phyloP scores from a whole-genome alignment of 164 flowering plant genomes.

The Aristolochia californica region DNA sequence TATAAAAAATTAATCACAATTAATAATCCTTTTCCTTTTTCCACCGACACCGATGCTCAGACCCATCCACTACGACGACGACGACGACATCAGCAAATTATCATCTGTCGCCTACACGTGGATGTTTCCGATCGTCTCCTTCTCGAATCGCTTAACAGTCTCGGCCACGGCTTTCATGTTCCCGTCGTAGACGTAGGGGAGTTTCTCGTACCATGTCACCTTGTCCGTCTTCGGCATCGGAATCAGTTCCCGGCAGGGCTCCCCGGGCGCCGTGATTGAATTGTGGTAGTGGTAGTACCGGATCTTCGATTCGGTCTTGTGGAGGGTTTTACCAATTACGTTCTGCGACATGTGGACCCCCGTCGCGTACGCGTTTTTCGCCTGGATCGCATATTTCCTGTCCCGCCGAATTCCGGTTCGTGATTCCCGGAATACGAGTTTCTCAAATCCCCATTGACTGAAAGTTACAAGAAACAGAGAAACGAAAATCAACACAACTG shows the following conservation, averaged over 20 bases:
- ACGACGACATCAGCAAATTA: neutral
- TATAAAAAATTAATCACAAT: too few species aligned
- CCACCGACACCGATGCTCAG: neutral
- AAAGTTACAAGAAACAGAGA: neutral
- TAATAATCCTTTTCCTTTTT: neutral
- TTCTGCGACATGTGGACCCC: constrained; percentile 54
- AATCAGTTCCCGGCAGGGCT: constrained; percentile 42
- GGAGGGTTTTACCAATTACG: constrained; percentile 32
- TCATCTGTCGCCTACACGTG: neutral
- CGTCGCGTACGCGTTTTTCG: constrained; percentile 33
- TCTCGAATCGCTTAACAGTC: constrained; percentile 43
- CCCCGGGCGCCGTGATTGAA: constrained; percentile 41
- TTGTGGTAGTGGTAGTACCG: constrained; percentile 61
- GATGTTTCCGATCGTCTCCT: constrained; percentile 20
- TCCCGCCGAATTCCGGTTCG: constrained; percentile 30
- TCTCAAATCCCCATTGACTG: constrained; percentile 60
- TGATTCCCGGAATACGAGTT: constrained; percentile 38
- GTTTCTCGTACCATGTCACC: constrained; percentile 33
- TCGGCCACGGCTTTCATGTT: constrained; percentile 42
- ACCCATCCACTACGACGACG: neutral
- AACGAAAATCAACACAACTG: too few species aligned
- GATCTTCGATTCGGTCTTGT: constrained; percentile 38
- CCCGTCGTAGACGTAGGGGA: constrained; percentile 54
- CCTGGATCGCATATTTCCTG: constrained; percentile 41
- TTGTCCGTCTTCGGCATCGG: constrained; percentile 27